Base-by-base conservation (phyloP, 768 basidiomycete species). In the Serendipita sp. region DNA sequence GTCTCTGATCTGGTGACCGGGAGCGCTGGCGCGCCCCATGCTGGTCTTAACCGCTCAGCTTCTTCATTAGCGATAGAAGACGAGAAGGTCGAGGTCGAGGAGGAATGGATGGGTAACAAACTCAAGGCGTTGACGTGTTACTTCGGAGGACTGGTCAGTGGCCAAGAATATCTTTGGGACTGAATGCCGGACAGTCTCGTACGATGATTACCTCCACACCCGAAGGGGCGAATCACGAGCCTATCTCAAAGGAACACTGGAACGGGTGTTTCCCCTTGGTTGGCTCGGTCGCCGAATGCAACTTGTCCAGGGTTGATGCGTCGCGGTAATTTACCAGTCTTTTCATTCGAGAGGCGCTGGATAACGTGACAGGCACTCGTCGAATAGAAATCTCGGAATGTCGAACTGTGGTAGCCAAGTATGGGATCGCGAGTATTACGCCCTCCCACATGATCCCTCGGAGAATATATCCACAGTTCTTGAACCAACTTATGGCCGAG, bases 101-200 rank as follows among this genome's bases (percentile, higher is more conserved):
- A 98, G 74, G 91, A 91, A 72, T 97, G 92, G 93, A 95, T 91
- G 86, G 87, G 92, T 2, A 78, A 78, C 8, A 95, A 95, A 76
- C 74, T 98, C 48, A 98, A 97, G 71, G 95, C 94, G 0, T 74
- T 98, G 63, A 96, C 92, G 0, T 93, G 90, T 72, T 95, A 96
- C 73, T 96, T 86, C 74, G 95, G 95, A 4, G 91, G 91, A 11
- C 75, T 97, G 47, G 88, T 75, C 7, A 72, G 74, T 28, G 87
- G 86, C 2, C 88, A 91, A 70, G 84, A 83, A 64, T 72, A 80
- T 45, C 69, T 85, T 66, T 90, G 32, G 45, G 37, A 24, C 34
- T 60, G 56, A 60, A 34, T 18, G 10, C 48, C 32, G 48, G 18
- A 16, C 5, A 32, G 48, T 53, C n/a, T 24, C 32, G 32, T 24